Percentiles rank a stretch among this genome's conserved stretches.
phyloP scores from a whole-genome alignment of 371 early-diverging fungal species.

The Mucor ambiguus region DNA sequence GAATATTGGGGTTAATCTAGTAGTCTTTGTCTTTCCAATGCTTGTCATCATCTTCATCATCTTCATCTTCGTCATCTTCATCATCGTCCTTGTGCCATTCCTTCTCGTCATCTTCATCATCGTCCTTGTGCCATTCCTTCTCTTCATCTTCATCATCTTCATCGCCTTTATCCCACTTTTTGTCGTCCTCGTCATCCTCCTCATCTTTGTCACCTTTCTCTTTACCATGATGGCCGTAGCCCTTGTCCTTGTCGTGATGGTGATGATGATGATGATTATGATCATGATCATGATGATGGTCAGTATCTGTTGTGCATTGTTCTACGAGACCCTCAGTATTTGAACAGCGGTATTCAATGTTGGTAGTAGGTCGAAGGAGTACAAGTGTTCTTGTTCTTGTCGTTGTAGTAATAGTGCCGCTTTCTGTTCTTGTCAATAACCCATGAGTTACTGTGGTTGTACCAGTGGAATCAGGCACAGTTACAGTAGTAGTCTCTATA shows the following conservation, averaged over 20 bases:
- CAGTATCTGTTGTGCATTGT: background rate
- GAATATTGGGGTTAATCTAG: background rate
- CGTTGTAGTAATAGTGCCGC: background rate
- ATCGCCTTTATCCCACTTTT: background rate
- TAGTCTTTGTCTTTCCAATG: conserved; percentile 20
- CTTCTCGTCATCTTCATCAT: conserved; percentile 27
- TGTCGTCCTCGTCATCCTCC: background rate
- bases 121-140: conserved; percentile 27
- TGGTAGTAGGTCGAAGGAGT: background rate
- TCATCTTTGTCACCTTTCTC: background rate
- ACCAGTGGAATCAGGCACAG: background rate
- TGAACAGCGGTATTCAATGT: background rate
- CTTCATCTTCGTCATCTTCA: conserved; percentile 16
- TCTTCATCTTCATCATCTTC: background rate
- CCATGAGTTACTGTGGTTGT: background rate
- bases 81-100: conserved; percentile 14
- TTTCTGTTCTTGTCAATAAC: background rate
- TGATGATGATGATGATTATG: background rate
- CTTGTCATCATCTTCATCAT: background rate
- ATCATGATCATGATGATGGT: too few relatives aligned
- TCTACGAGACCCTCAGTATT: background rate
- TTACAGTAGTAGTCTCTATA: background rate
- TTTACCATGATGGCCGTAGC: background rate
- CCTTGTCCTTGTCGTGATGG: background rate
- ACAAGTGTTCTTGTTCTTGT: background rate